phyloP scores from a whole-genome alignment of 331 rosid species.

The Arachis monticola region DNA sequence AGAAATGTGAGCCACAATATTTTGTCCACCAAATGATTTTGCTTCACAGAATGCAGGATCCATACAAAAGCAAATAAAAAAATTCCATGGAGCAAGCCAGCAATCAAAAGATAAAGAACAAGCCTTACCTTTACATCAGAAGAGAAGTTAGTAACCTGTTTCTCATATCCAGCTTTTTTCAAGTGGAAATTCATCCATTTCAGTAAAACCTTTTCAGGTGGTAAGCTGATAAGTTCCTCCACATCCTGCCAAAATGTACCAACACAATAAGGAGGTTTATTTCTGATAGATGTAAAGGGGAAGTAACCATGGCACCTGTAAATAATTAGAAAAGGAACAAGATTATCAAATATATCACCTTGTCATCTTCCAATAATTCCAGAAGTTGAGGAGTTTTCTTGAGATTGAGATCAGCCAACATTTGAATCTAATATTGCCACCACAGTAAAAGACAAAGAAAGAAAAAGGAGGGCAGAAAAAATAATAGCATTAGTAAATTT shows the following conservation, averaged over 20 bases:
- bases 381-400: slow-evolving; percentile 97
- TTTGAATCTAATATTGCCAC: slow-evolving; percentile 71
- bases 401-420: slow-evolving; percentile 91
- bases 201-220: slow-evolving; percentile 92
- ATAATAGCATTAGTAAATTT: slow-evolving; percentile 8
- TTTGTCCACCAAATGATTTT: slow-evolving; percentile 7
- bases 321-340: slow-evolving; percentile 26
- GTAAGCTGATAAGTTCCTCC: slow-evolving; percentile 92
- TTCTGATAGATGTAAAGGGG: slow-evolving; percentile 21
- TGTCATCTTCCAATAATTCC: slow-evolving; percentile 91
- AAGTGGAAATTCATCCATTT: slow-evolving; percentile 99
- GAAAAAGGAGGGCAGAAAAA: slow-evolving; percentile 29
- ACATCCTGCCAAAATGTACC: slow-evolving; percentile 69
- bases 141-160: slow-evolving; percentile 95
- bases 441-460: slow-evolving; percentile 34
- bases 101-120: slow-evolving; percentile 19
- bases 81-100: slow-evolving; percentile 18
- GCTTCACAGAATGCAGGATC: slow-evolving; percentile 5
- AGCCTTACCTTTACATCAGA: slow-evolving; percentile 86
- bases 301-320: slow-evolving; percentile 23
- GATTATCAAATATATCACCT: slow-evolving; percentile 53
- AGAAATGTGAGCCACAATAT: slow-evolving; percentile 17
- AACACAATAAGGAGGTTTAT: background rate
- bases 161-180: slow-evolving; percentile 92
- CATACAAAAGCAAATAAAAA: slow-evolving; percentile 16